These are phyloP conservation scores for Olyra latifolia DNA, from an alignment of 176 grass and related monocot species.

Conservation along the genomic window DNA sequence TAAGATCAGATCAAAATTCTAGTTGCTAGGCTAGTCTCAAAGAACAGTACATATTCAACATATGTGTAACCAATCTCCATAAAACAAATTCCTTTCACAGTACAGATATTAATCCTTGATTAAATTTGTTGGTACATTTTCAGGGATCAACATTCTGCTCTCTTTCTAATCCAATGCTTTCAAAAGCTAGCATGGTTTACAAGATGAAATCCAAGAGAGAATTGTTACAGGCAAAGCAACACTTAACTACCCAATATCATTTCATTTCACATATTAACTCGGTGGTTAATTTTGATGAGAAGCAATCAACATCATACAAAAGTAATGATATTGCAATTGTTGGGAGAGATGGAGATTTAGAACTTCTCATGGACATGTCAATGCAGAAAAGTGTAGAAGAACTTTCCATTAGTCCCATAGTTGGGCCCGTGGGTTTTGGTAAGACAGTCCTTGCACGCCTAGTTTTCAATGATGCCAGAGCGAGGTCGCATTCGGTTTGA, in stretches of 20 bases:
- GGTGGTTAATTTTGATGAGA: slow-evolving; percentile 23
- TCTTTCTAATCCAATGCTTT: slow-evolving; percentile 38
- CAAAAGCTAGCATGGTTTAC: slow-evolving; percentile 44
- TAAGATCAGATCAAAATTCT: too few relatives aligned
- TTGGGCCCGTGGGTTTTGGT: slow-evolving; percentile 48
- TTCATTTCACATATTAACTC: slow-evolving; percentile 42
- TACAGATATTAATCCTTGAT: not conserved
- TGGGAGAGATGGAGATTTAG: slow-evolving; percentile 30
- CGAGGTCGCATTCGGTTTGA: slow-evolving; percentile 24
- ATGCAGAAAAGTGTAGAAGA: slow-evolving; percentile 1
- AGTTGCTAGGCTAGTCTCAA: too few relatives aligned
- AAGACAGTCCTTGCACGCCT: slow-evolving; percentile 53
- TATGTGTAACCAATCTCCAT: too few relatives aligned
- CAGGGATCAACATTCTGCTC: slow-evolving; percentile 52
- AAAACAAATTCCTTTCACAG: too few relatives aligned
- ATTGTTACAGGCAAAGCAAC: slow-evolving; percentile 40
- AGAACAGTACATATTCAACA: too few relatives aligned
- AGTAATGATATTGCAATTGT: slow-evolving; percentile 35
- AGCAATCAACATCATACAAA: slow-evolving; percentile 49
- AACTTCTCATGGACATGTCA: slow-evolving; percentile 23
- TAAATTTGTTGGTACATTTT: slow-evolving; percentile 23
- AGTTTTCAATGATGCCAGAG: slow-evolving; percentile 45
- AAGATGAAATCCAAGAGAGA: slow-evolving; percentile 54
- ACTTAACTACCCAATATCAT: slow-evolving; percentile 40
- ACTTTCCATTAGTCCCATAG: slow-evolving; percentile 48